Evolutionary conservation across 306 rosid genomes (phyloP).

Genomic region (Quercus dentata): DNA sequence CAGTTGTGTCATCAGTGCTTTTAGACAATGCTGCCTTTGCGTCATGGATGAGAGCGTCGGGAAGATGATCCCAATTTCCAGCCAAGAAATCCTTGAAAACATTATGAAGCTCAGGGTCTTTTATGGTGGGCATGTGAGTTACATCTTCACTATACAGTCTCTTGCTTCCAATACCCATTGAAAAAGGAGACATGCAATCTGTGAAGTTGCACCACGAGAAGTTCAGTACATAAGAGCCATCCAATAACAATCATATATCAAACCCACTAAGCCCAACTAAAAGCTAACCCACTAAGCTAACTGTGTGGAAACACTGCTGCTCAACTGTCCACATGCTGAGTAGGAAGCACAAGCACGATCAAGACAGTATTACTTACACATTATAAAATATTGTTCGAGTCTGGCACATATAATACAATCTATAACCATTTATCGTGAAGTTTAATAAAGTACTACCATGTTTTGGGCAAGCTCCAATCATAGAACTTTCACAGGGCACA

Average conservation of each 20-base stretch:
- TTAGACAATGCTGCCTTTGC: slow-evolving; percentile 61
- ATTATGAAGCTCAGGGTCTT: slow-evolving; percentile 51
- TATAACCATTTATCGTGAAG: neutral
- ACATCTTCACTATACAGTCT: slow-evolving; percentile 58
- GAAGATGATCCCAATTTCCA: slow-evolving; percentile 62
- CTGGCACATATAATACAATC: neutral
- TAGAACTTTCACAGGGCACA: neutral
- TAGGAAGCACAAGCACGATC: neutral
- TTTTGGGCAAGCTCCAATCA: neutral
- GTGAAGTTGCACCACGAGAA: slow-evolving; percentile 21
- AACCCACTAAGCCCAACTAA: neutral
- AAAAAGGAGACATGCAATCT: slow-evolving; percentile 57
- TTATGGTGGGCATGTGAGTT: slow-evolving; percentile 54
- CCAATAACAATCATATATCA: neutral
- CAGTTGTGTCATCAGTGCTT: slow-evolving; percentile 63
- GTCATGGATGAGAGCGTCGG: slow-evolving; percentile 34
- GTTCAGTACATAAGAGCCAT: slow-evolving; percentile 16
- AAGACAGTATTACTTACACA: neutral
- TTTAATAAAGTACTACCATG: no score
- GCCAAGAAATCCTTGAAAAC: slow-evolving; percentile 91
- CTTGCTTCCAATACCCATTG: slow-evolving; percentile 44
- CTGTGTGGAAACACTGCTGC: neutral
- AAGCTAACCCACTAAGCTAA: neutral
- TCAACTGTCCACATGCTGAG: neutral
- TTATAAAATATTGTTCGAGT: neutral